Percentiles rank a stretch among this genome's conserved stretches.
These are phyloP conservation scores for Paragyromitra xinjiangensis DNA, from an alignment of 495 filamentous ascomycete genomes.

Conservation along the genomic window DNA sequence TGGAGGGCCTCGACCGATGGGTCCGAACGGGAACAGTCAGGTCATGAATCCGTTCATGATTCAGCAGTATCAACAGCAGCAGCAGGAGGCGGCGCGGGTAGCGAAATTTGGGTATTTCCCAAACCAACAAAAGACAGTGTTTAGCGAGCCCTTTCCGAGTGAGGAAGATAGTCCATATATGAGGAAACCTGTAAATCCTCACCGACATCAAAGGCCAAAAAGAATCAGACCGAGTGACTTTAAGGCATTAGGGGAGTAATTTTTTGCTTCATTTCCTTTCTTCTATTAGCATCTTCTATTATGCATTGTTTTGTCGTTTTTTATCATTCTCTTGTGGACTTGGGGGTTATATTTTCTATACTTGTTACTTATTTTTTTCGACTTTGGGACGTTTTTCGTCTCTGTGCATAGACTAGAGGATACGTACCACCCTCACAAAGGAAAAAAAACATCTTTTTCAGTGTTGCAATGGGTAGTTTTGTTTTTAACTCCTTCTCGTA, in stretches of 20 bases:
- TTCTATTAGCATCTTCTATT: slow-evolving; percentile 24
- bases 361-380: slow-evolving; percentile 44
- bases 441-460: slow-evolving; percentile 11
- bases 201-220: slow-evolving; percentile 81
- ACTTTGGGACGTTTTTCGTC: slow-evolving; percentile 32
- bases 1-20: slow-evolving; percentile 38
- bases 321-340: slow-evolving; percentile 13
- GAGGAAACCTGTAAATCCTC: slow-evolving; percentile 93
- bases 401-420: slow-evolving; percentile 51
- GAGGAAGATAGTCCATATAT: slow-evolving; percentile 94
- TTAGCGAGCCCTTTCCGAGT: slow-evolving; percentile 68
- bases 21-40: slow-evolving; percentile 42
- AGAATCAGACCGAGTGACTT: slow-evolving; percentile 85
- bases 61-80: slow-evolving; percentile 56
- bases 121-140: slow-evolving; percentile 76
- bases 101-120: slow-evolving; percentile 64
- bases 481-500: slow-evolving; percentile 33
- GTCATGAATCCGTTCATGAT: slow-evolving; percentile 43
- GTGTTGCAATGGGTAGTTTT: slow-evolving; percentile 38
- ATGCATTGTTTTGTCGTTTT: slow-evolving; percentile 14
- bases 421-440: slow-evolving; percentile 31
- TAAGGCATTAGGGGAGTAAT: slow-evolving; percentile 56
- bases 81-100: slow-evolving; percentile 49
- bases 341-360: slow-evolving; percentile 37
- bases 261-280: slow-evolving; percentile 19